Base-by-base conservation (phyloP, 1,139 yeast genomes). In the Zygosaccharomyces pseudobailii region DNA sequence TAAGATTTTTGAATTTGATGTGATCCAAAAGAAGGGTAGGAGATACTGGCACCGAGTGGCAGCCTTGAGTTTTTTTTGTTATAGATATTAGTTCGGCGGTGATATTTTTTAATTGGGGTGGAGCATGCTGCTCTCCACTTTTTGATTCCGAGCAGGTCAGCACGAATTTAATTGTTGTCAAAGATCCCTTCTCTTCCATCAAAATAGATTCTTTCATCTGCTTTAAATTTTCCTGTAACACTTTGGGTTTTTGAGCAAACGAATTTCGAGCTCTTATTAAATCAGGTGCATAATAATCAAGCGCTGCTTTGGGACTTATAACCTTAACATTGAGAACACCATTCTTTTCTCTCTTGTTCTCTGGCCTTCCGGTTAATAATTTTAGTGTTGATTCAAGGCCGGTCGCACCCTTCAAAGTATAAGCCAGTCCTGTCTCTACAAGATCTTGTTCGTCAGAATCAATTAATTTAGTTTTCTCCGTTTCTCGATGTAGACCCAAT, bases 221-320 rank as follows among this genome's bases (percentile, higher is more conserved):
- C 25, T 52, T 10, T 69, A 69, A 49, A 53, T 57, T 50, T 43
- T 56, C 52, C 52, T 64, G 59, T 56, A 57, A 60, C 45, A 50
- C 65, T 51, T 47, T 59, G 49, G 47, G 61, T 49, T 54, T 65
- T 45, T 46, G 49, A 25, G 57, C 58, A 43, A 55, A 53, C 38
- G 47, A 53, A 46, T 67, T 67, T 2, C 64, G 57, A 47, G 63
- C 64, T 39, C 59, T 56, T 21, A 70, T 52, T 38, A 69, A 50
- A 4, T 66, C 52, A 24, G 72, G 72, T 6, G 66, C 59, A 30
- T 61, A 51, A 47, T 74, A 70, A 71, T 70, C 17, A 70, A 47
- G 43, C 70, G 67, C 38, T 50, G 54, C 23, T 51, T 13, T 45
- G 2, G 65, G 65, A n/a, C 57, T 50, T 19, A 49, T 43, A 7